phyloP scores from a whole-genome alignment of 164 flowering plant species.

The Piper longum region DNA sequence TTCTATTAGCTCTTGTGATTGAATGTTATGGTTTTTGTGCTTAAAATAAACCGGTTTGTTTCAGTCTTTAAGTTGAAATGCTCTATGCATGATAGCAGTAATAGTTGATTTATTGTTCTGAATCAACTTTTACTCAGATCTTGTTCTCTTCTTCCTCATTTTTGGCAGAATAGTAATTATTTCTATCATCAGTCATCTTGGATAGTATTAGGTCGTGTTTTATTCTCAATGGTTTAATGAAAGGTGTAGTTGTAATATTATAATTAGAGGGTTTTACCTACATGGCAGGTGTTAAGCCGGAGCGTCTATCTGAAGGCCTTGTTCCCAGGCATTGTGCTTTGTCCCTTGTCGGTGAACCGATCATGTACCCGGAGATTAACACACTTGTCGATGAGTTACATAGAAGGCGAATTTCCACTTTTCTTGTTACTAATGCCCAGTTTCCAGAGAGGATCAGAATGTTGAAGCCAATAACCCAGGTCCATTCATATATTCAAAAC shows the following conservation, averaged over 20 bases:
- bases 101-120: too few species aligned
- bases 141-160: neutral
- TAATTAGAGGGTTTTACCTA: too few species aligned
- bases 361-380: conserved; percentile 98
- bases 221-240: too few species aligned
- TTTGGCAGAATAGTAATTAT: too few species aligned
- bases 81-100: too few species aligned
- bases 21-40: too few species aligned
- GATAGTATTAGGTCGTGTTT: too few species aligned
- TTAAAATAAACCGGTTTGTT: too few species aligned
- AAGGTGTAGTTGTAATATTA: too few species aligned
- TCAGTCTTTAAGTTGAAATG: too few species aligned
- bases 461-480: conserved; percentile 88
- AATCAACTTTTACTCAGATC: neutral
- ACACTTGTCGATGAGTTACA: conserved; percentile 86
- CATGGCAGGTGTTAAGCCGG: conserved; percentile 58
- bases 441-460: conserved; percentile 78
- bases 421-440: conserved; percentile 97
- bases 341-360: conserved; percentile 99
- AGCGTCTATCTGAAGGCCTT: conserved; percentile 74
- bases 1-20: neutral
- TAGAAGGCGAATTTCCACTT: conserved; percentile 72
- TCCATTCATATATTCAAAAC: conserved; percentile 2
- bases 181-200: too few species aligned
- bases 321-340: conserved; percentile 93